These are phyloP conservation scores for Rubia occidens DNA, from an alignment of 305 asterid species.

Conservation along the genomic window DNA sequence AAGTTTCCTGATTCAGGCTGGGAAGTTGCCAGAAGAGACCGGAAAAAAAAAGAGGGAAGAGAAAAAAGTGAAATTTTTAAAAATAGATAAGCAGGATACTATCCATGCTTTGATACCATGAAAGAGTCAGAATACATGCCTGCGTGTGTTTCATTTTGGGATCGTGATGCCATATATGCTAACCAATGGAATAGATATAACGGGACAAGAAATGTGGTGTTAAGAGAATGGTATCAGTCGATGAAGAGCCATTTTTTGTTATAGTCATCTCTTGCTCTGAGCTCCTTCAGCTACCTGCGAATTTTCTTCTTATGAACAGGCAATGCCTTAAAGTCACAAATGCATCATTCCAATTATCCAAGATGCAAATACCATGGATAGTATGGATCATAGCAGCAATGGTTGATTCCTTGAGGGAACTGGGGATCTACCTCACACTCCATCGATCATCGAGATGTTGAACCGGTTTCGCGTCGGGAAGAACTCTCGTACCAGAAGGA, in stretches of 20 bases:
- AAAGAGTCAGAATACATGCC: too few species aligned
- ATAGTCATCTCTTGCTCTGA: constrained; percentile 52
- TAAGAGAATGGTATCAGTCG: constrained; percentile 34
- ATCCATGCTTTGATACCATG: too few species aligned
- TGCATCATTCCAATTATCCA: constrained; percentile 41
- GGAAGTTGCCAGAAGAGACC: too few species aligned
- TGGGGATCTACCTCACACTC: constrained; percentile 23
- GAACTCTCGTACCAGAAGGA: constrained; percentile 24
- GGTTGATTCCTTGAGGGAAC: constrained; percentile 25
- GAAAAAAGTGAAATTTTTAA: too few species aligned
- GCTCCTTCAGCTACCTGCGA: constrained; percentile 62
- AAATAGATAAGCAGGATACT: too few species aligned
- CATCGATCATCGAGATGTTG: constrained; percentile 25
- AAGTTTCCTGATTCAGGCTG: too few species aligned
- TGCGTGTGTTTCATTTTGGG: constrained; percentile 9
- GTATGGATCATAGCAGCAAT: constrained; percentile 15
- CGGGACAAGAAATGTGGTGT: constrained; percentile 28
- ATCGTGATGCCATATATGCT: constrained; percentile 29
- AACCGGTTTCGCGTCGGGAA: constrained; percentile 32
- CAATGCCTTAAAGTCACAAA: constrained; percentile 36
- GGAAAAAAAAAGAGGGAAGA: too few species aligned
- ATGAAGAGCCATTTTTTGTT: constrained; percentile 52
- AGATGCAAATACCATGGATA: constrained; percentile 23
- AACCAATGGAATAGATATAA: constrained; percentile 31
- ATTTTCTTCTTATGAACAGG: constrained; percentile 50